phyloP scores from a whole-genome alignment of 495 filamentous ascomycete genomes.

The Penicillium fimorum region DNA sequence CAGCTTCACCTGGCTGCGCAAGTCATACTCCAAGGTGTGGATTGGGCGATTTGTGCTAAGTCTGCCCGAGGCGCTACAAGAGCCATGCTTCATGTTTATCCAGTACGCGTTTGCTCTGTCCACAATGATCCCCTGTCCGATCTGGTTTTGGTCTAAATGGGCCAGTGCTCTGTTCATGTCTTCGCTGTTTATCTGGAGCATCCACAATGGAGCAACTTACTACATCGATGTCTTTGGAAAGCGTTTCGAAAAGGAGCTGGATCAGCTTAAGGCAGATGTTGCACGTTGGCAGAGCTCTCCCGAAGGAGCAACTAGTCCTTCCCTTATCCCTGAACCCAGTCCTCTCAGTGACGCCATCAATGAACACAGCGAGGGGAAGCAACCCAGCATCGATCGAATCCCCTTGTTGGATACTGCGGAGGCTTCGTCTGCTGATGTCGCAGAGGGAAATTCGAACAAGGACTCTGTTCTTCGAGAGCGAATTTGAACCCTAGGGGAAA shows the following conservation, averaged over 20 bases:
- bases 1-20: slow-evolving; percentile 94
- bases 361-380: slow-evolving; percentile 28
- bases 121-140: slow-evolving; percentile 89
- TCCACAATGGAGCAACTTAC: slow-evolving; percentile 93
- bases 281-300: slow-evolving; percentile 75
- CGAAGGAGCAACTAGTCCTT: slow-evolving; percentile 36
- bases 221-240: slow-evolving; percentile 98
- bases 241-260: slow-evolving; percentile 93
- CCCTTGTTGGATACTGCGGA: slow-evolving; percentile 39
- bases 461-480: slow-evolving; percentile 28
- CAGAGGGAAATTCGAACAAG: slow-evolving; percentile 5
- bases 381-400: slow-evolving; percentile 39
- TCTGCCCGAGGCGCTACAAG: slow-evolving; percentile 73
- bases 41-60: slow-evolving; percentile 81
- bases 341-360: slow-evolving; percentile 19
- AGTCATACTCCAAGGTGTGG: slow-evolving; percentile 81
- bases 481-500: slow-evolving; percentile 11
- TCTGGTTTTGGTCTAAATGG: slow-evolving; percentile 93
- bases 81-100: slow-evolving; percentile 91
- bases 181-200: slow-evolving; percentile 80
- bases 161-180: slow-evolving; percentile 73
- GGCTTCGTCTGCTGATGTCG: slow-evolving; percentile 28
- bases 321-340: slow-evolving; percentile 25
- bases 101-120: slow-evolving; percentile 87
- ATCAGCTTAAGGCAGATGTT: slow-evolving; percentile 84